Percentiles rank a stretch among this genome's conserved stretches.
phyloP scores from a whole-genome alignment of 805 yeast genomes.

The Candida ascalaphidarum region DNA sequence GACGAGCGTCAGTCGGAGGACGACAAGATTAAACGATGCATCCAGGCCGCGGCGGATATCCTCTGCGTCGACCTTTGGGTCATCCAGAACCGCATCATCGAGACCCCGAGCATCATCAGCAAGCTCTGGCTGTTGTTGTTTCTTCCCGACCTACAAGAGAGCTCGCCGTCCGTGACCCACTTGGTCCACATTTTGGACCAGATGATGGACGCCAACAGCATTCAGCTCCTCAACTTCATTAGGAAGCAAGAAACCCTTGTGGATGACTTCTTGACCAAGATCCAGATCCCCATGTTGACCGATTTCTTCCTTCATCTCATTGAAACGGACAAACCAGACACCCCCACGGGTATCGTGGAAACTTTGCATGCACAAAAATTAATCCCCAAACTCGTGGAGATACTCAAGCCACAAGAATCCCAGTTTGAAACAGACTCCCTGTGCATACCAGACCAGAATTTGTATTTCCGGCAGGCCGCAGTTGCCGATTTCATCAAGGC shows the following conservation, averaged over 20 bases:
- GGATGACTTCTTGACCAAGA: constrained; percentile 71
- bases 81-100: constrained; percentile 33
- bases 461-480: constrained; percentile 66
- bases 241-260: constrained; percentile 63
- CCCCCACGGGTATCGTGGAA: constrained; percentile 81
- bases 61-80: constrained; percentile 35
- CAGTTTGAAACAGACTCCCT: constrained; percentile 30
- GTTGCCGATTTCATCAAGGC: constrained; percentile 95
- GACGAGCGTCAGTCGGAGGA: constrained; percentile 17
- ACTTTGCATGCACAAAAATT: constrained; percentile 63
- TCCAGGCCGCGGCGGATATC: constrained; percentile 32
- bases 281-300: constrained; percentile 91
- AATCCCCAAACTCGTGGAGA: constrained; percentile 63
- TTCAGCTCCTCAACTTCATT: constrained; percentile 64
- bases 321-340: constrained; percentile 86
- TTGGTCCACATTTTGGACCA: constrained; percentile 69
- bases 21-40: constrained; percentile 25
- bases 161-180: constrained; percentile 30
- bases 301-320: constrained; percentile 84
- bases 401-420: constrained; percentile 57
- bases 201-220: constrained; percentile 54
- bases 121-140: constrained; percentile 33
- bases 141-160: constrained; percentile 23
- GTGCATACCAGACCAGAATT: constrained; percentile 18
- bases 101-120: constrained; percentile 29